Evolutionary conservation across 1,284 basidiomycete genomes (phyloP).

Genomic region (Malassezia brasiliensis): DNA sequence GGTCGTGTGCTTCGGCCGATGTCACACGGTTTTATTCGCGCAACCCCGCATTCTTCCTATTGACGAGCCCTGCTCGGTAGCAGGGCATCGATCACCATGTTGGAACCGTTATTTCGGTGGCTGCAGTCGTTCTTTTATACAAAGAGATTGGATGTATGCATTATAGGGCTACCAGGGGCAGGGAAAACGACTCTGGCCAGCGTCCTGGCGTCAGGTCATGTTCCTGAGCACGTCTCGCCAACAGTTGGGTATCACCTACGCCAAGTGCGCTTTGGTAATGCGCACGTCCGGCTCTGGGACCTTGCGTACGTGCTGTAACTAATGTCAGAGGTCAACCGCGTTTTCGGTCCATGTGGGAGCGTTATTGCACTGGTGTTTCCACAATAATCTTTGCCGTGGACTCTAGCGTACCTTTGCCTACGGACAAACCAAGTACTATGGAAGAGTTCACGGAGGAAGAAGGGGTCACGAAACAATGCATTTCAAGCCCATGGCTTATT

Average conservation of each 20-base stretch:
- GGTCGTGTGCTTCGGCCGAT: neutral
- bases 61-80: no score
- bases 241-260: slow-evolving; percentile 83
- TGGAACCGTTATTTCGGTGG: neutral
- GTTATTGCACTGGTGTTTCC: slow-evolving; percentile 87
- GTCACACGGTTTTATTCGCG: neutral
- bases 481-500: slow-evolving; percentile 49
- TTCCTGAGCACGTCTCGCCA: slow-evolving; percentile 78
- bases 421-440: slow-evolving; percentile 3
- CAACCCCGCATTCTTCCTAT: neutral
- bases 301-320: slow-evolving; percentile 56
- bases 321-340: slow-evolving; percentile 68
- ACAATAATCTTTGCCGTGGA: slow-evolving; percentile 69
- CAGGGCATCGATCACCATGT: no score
- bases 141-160: slow-evolving; percentile 79
- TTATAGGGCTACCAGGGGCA: slow-evolving; percentile 86
- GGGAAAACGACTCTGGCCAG: slow-evolving; percentile 88
- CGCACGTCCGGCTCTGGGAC: slow-evolving; percentile 89
- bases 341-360: slow-evolving; percentile 76
- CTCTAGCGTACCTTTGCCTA: slow-evolving; percentile 20
- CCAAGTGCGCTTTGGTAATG: slow-evolving; percentile 70
- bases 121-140: slow-evolving; percentile 64
- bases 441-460: neutral
- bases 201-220: slow-evolving; percentile 71
- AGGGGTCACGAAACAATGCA: no score